Base-by-base conservation (phyloP, 805 yeast genomes). In the Candida ortonii region DNA sequence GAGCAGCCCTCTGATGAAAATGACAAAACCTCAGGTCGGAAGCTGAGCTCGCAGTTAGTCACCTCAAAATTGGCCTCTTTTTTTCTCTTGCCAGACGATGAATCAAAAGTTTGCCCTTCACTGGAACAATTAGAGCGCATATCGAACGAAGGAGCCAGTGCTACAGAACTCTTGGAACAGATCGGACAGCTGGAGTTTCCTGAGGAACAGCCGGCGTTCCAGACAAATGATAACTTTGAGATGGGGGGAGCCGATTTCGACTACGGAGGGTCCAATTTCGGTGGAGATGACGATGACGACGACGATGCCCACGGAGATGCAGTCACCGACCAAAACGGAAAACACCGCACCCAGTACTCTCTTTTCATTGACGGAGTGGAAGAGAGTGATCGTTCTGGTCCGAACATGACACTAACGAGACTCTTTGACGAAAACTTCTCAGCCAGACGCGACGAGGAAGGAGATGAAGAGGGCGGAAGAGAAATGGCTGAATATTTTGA, bases 401-500 rank as follows among this genome's bases (percentile, higher is more conserved):
- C 61, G 3, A 55, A 56, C 34, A 11, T 55, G 18, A 59, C 64
- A 1, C 37, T 61, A 34, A 52, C 53, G 7, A 41, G 54, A 28
- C 39, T 61, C 6, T 61, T 61, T 44, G 65, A 61, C 32, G 65
- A 61, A 12, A 46, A 44, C 31, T 46, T 42, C 30, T 39, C 47
- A 6, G 34, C 43, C n/a, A 38, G 43, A 31, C 16, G 39, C 4
- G 50, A 45, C n/a, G 54, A 52, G 12, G 55, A 44, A 5, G 52
- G 44, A 13, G 55, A 49, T 22, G 50, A 43, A 25, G 64, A 68
- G 16, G 58, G 67, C 34, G 77, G 73, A 41, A 53, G 61, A 19
- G 73, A 71, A 39, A 57, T 73, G 30, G 67, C 75, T 73, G 82
- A 88, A 3, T 83, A 86, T 54, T 87, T 87, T 58, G 96, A 88